These are phyloP conservation scores for Raphanus hybrid DNA, from an alignment of 441 rosid genomes.

Conservation along the genomic window DNA sequence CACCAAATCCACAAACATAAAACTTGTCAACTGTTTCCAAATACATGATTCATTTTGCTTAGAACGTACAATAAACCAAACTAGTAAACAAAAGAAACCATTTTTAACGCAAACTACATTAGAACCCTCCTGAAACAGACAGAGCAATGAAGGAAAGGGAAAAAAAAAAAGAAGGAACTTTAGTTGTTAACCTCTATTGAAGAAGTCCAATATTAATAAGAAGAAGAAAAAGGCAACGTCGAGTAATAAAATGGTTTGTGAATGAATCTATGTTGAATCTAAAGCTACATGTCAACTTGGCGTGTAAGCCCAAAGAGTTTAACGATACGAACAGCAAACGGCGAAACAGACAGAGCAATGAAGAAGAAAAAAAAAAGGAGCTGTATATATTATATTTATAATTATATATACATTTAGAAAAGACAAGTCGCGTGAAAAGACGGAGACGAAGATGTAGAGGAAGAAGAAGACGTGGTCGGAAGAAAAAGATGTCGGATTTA, in stretches of 20 bases:
- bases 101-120: conserved; percentile 23
- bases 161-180: conserved; percentile 26
- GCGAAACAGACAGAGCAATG: conserved; percentile 33
- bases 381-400: background rate
- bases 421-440: conserved; percentile 32
- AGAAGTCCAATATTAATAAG: conserved; percentile 46
- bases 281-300: conserved; percentile 53
- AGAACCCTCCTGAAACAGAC: background rate
- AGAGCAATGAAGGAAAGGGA: background rate
- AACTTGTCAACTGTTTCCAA: background rate
- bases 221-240: conserved; percentile 46
- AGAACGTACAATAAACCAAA: too few relatives aligned
- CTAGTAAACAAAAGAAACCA: conserved; percentile 7
- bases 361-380: background rate
- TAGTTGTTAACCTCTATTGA: conserved; percentile 49
- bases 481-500: conserved; percentile 26
- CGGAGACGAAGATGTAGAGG: conserved; percentile 6
- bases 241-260: conserved; percentile 36
- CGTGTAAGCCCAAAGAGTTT: conserved; percentile 19
- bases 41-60: conserved; percentile 32
- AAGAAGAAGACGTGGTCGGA: conserved; percentile 22
- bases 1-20: background rate
- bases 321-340: conserved; percentile 39
- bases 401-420: conserved; percentile 4
- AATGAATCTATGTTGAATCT: conserved; percentile 31